A percentile compares a stretch with the other conserved stretches of the same genome.
Conservation (phyloP, 352 stramenopile species). For the Pythium apleroticum region DNA sequence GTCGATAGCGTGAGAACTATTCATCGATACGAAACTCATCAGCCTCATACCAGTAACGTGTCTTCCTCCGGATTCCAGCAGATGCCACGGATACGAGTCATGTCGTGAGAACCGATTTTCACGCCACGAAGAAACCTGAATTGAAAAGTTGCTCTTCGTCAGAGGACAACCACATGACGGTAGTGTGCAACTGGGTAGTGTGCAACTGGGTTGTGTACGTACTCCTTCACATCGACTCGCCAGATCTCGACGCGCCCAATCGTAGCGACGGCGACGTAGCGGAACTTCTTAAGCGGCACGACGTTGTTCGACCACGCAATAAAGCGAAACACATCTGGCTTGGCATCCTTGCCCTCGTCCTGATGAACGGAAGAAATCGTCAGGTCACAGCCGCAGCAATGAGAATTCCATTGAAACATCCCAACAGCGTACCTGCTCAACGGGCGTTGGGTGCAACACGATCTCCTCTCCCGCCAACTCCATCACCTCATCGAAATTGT, state of each 20-base stretch:
- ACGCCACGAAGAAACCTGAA: slow-evolving; percentile 7
- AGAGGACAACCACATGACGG: background rate
- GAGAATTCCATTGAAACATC: background rate
- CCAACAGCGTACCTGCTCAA: background rate
- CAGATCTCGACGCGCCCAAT: slow-evolving; percentile 18
- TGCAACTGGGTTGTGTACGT: background rate
- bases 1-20: background rate
- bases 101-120: slow-evolving; percentile 9
- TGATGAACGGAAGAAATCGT: background rate
- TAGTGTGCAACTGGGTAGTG: background rate
- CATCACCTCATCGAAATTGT: slow-evolving; percentile 23
- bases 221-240: slow-evolving; percentile 10
- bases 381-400: too few relatives aligned
- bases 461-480: slow-evolving; percentile 22
- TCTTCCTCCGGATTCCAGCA: slow-evolving; percentile 38
- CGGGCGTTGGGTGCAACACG: slow-evolving; percentile 11
- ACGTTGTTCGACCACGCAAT: slow-evolving; percentile 10
- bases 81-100: slow-evolving; percentile 30
- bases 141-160: background rate
- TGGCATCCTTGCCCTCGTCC: slow-evolving; percentile 4
- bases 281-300: background rate
- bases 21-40: background rate
- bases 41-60: slow-evolving; percentile 31
- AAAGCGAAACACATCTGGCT: slow-evolving; percentile 14
- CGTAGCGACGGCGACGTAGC: slow-evolving; percentile 15